These are phyloP conservation scores for Venturia aucupariae DNA, from an alignment of 2,329 filamentous ascomycete species.

Conservation along the genomic window DNA sequence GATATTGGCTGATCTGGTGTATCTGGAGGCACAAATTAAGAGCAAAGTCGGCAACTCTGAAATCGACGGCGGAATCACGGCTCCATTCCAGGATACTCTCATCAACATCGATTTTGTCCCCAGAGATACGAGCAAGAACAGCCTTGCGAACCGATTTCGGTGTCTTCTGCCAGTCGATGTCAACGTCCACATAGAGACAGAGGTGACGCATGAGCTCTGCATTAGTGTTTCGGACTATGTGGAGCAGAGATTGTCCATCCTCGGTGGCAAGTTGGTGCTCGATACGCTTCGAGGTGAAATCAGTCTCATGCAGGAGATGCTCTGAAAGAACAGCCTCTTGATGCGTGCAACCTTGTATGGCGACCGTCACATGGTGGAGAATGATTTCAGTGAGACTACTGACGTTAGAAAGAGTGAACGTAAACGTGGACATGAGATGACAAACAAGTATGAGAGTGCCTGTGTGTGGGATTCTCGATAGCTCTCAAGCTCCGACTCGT, in stretches of 20 bases:
- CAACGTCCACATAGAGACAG: not conserved
- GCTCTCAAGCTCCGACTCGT: not conserved
- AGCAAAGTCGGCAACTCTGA: not conserved
- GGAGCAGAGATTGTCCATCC: not conserved
- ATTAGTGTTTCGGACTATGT: not conserved
- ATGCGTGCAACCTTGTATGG: not conserved
- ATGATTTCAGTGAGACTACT: not conserved
- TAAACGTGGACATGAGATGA: not conserved
- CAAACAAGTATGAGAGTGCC: constrained; percentile 8
- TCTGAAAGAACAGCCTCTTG: constrained; percentile 3
- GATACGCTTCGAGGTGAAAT: not conserved
- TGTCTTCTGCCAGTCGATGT: constrained; percentile 4
- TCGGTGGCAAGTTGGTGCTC: constrained; percentile 5
- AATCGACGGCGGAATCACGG: not conserved
- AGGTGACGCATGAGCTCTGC: constrained; percentile 1
- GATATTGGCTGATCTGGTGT: not conserved
- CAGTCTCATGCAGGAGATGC: not conserved
- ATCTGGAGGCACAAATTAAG: constrained; percentile 1
- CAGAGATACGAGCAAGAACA: constrained; percentile 4
- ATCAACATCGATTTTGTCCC: not conserved
- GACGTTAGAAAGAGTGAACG: not conserved
- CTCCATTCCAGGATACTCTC: not conserved
- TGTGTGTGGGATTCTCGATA: not conserved
- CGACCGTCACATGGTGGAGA: not conserved
- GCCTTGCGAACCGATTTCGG: not conserved